Conservation (phyloP, 2,329 filamentous ascomycete genomes). For the Eutypa lata region DNA sequence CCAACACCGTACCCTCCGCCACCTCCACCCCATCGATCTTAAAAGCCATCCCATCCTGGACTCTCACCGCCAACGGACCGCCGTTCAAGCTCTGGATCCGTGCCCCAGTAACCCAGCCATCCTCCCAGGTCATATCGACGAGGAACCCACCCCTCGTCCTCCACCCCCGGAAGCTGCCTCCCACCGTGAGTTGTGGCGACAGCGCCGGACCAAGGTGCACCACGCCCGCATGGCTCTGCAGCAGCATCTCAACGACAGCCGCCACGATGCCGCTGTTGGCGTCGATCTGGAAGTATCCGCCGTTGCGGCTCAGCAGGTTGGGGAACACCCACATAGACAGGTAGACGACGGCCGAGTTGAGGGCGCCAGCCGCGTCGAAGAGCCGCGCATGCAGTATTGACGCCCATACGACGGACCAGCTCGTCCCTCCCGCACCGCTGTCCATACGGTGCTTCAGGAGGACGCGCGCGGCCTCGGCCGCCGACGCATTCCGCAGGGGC, state of each 20-base stretch:
- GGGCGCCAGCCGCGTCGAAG: background rate
- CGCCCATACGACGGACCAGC: background rate
- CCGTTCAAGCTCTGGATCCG: background rate
- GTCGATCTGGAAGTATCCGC: slow-evolving; percentile 3
- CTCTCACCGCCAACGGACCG: background rate
- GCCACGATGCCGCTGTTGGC: background rate
- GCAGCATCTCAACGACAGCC: background rate
- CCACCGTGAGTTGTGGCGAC: background rate
- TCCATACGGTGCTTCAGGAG: background rate
- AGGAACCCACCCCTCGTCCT: background rate
- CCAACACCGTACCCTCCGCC: background rate
- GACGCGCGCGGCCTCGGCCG: background rate
- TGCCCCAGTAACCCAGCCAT: background rate
- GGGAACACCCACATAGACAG: background rate
- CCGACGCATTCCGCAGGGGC: background rate
- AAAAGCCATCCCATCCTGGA: background rate
- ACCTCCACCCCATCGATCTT: background rate
- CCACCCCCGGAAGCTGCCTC: background rate
- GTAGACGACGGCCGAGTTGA: background rate
- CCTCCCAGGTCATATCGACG: background rate
- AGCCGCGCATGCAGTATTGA: background rate
- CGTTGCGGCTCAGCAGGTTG: background rate
- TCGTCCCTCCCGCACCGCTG: background rate
- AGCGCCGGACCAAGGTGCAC: background rate
- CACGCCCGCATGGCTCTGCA: background rate